phyloP scores from a whole-genome alignment of 495 filamentous ascomycete genomes.

The Hypoxylon fragiforme region DNA sequence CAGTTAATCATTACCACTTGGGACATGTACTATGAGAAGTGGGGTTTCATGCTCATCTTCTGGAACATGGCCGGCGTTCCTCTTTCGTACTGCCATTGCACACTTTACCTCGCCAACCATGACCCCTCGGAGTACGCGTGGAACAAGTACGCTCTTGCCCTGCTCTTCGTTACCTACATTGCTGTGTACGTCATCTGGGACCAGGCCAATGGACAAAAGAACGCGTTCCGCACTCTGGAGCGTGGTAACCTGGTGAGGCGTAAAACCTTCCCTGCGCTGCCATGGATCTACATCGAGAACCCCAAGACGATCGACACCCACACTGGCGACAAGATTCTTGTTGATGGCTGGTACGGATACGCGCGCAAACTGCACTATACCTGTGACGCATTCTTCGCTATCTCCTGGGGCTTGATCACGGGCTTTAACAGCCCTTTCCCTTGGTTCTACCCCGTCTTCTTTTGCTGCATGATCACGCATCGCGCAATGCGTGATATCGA shows the following conservation, averaged over 20 bases:
- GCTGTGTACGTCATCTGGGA: slow-evolving; percentile 94
- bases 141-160: slow-evolving; percentile 66
- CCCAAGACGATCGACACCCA: slow-evolving; percentile 81
- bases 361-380: slow-evolving; percentile 96
- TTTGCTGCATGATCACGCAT: slow-evolving; percentile 87
- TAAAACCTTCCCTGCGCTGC: slow-evolving; percentile 89
- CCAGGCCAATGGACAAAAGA: slow-evolving; percentile 91
- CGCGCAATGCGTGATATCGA: slow-evolving; percentile 83
- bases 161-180: slow-evolving; percentile 73
- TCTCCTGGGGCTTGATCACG: slow-evolving; percentile 61
- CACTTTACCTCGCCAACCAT: slow-evolving; percentile 89
- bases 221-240: slow-evolving; percentile 83
- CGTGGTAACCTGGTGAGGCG: slow-evolving; percentile 71
- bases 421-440: slow-evolving; percentile 80
- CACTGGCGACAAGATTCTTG: slow-evolving; percentile 78
- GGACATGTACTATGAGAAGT: slow-evolving; percentile 99
- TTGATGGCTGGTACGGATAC: slow-evolving; percentile 91
- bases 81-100: slow-evolving; percentile 95
- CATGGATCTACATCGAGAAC: slow-evolving; percentile 85
- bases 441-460: slow-evolving; percentile 97
- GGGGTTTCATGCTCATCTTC: slow-evolving; percentile 99
- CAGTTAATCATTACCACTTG: slow-evolving; percentile 93
- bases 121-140: slow-evolving; percentile 79
- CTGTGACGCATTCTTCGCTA: slow-evolving; percentile 83
- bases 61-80: slow-evolving; percentile 98